Percentiles rank a stretch among this genome's conserved stretches.
These are phyloP conservation scores for Aspergillus sp. DNA, from an alignment of 2,329 filamentous ascomycete species.

Conservation along the genomic window DNA sequence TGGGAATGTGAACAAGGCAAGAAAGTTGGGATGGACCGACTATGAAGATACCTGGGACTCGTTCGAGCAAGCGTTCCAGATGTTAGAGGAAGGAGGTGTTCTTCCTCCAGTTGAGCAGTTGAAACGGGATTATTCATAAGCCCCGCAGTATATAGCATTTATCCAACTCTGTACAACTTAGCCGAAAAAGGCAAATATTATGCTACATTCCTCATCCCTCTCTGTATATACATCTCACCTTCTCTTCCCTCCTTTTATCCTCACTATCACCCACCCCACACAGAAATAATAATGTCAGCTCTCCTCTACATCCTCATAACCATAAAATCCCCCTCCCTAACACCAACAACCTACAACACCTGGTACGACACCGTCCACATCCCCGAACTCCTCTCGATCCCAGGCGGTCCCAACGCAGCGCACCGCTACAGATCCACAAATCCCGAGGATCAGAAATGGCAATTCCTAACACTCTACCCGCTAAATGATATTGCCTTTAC, in stretches of 20 bases:
- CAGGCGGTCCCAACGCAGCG: neutral
- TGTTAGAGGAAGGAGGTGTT: conserved; percentile 19
- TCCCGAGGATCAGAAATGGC: neutral
- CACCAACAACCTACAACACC: neutral
- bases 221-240: no score
- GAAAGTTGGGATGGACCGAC: conserved; percentile 40
- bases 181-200: neutral
- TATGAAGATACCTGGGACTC: conserved; percentile 35
- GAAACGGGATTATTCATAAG: conserved; percentile 6
- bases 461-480: neutral
- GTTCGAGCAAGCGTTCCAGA: conserved; percentile 29
- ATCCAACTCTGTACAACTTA: neutral
- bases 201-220: no score
- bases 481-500: neutral
- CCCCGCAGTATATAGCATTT: no score
- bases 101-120: conserved; percentile 14
- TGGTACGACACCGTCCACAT: neutral
- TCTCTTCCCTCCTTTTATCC: no score
- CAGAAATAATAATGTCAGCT: neutral
- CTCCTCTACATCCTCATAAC: neutral
- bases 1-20: conserved; percentile 40
- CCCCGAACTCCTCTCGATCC: neutral
- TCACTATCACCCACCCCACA: no score
- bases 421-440: neutral
- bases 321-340: neutral